Percentiles rank a stretch among this genome's conserved stretches.
Conservation (phyloP, 2,329 filamentous ascomycete genomes). For the Sphaerulina populicola region DNA sequence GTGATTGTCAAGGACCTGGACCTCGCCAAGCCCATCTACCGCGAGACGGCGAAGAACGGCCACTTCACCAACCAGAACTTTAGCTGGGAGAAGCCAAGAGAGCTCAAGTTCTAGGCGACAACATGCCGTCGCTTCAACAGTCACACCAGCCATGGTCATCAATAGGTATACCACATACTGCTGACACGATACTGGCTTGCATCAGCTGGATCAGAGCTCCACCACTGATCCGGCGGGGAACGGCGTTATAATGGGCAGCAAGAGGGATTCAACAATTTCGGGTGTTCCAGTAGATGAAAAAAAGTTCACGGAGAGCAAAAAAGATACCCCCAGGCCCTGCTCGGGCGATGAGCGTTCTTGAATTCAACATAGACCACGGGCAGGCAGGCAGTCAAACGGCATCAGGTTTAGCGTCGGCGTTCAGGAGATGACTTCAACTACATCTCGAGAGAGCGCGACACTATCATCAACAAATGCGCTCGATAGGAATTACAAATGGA, state of each 20-base stretch:
- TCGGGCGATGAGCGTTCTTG: conserved; percentile 20
- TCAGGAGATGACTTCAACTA: conserved; percentile 26
- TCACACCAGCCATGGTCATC: no score
- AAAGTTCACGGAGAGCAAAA: conserved; percentile 21
- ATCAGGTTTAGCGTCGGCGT: conserved; percentile 25
- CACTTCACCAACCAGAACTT: conserved; percentile 99
- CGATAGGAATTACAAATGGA: conserved; percentile 16
- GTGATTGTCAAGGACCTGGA: conserved; percentile 97
- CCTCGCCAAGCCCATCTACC: conserved; percentile 93
- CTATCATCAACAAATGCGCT: conserved; percentile 16
- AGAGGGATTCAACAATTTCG: conserved; percentile 1
- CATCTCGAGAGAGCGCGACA: conserved; percentile 20
- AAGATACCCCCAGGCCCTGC: conserved; percentile 24
- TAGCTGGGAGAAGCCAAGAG: conserved; percentile 97
- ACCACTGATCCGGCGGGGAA: conserved; percentile 3
- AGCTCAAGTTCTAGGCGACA: conserved; percentile 69
- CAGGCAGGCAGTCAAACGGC: conserved; percentile 16
- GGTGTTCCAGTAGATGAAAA: conserved; percentile 12
- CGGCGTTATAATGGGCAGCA: conserved; percentile 12
- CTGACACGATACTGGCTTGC: conserved; percentile 1
- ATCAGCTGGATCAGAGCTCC: conserved; percentile 6
- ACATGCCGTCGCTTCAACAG: conserved; percentile 7
- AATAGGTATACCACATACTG: no score
- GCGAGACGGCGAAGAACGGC: conserved; percentile 97
- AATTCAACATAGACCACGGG: conserved; percentile 26